phyloP scores from a whole-genome alignment of 1,139 yeast genomes.

The Zygoascus hellenicus region DNA sequence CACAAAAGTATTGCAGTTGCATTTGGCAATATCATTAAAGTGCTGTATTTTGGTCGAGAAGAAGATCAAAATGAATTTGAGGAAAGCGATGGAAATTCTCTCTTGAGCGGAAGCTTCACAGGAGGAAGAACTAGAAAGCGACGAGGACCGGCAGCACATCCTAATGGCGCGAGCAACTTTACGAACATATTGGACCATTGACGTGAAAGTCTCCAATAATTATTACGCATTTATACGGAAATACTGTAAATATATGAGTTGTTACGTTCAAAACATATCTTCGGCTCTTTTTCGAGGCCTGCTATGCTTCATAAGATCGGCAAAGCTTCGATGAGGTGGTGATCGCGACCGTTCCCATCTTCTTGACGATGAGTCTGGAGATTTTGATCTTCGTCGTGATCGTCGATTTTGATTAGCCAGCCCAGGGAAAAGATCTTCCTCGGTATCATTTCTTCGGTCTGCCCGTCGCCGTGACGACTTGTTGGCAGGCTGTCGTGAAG shows the following conservation, averaged over 20 bases:
- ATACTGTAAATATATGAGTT: not conserved
- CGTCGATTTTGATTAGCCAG: not conserved
- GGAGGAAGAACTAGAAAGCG: not conserved
- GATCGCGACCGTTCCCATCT: constrained; percentile 10
- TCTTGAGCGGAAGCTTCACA: not conserved
- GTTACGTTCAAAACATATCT: constrained; percentile 16
- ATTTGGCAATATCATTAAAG: constrained; percentile 65
- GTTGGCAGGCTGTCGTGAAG: constrained; percentile 2
- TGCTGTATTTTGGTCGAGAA: constrained; percentile 63
- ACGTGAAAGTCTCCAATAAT: not conserved
- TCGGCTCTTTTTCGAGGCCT: constrained; percentile 13
- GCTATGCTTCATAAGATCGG: constrained; percentile 13
- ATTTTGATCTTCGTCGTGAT: constrained; percentile 5
- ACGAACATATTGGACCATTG: not conserved
- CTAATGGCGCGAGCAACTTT: not conserved
- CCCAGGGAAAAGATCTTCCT: constrained; percentile 11
- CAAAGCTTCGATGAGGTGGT: constrained; percentile 8
- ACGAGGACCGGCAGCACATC: not conserved
- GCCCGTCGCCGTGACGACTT: not conserved
- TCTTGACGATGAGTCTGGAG: constrained; percentile 4
- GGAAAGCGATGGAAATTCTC: constrained; percentile 1
- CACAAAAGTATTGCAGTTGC: constrained; percentile 70
- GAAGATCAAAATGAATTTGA: constrained; percentile 26
- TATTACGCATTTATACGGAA: not conserved
- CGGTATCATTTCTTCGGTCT: not conserved